Percentiles rank a stretch among this genome's conserved stretches.
These are phyloP conservation scores for Aspergillus diversus DNA, from an alignment of 495 filamentous ascomycete species.

Conservation along the genomic window DNA sequence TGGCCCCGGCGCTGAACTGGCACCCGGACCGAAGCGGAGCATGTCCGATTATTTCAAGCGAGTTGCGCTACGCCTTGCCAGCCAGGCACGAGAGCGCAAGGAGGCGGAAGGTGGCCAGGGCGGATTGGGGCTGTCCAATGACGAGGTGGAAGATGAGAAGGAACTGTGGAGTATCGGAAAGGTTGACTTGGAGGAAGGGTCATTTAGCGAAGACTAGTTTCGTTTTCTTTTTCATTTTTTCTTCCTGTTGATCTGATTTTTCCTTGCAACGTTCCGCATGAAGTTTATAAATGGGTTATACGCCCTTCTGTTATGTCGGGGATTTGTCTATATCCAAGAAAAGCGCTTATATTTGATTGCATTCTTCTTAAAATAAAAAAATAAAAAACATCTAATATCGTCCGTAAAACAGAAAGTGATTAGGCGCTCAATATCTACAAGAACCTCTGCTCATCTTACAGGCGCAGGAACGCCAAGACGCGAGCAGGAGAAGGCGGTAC, in stretches of 20 bases:
- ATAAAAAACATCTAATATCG: too few relatives aligned
- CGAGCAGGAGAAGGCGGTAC: too few relatives aligned
- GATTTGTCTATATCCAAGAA: slow-evolving; percentile 16
- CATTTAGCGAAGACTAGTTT: slow-evolving; percentile 54
- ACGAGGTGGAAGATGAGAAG: slow-evolving; percentile 90
- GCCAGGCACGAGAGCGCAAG: slow-evolving; percentile 81
- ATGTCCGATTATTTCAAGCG: slow-evolving; percentile 99
- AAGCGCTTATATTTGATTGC: slow-evolving; percentile 7
- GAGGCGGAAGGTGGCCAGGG: slow-evolving; percentile 90
- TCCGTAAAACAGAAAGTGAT: too few relatives aligned
- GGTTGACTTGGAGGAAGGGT: slow-evolving; percentile 75
- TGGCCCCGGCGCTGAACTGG: slow-evolving; percentile 60
- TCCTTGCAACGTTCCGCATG: slow-evolving; percentile 19
- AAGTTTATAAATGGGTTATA: slow-evolving; percentile 24
- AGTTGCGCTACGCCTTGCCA: slow-evolving; percentile 77
- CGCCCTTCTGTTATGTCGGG: slow-evolving; percentile 20
- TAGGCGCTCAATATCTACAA: too few relatives aligned
- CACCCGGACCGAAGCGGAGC: slow-evolving; percentile 74
- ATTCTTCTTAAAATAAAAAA: neutral
- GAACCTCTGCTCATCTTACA: too few relatives aligned
- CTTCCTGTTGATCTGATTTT: slow-evolving; percentile 13
- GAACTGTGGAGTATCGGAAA: slow-evolving; percentile 96
- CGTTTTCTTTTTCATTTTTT: slow-evolving; percentile 2
- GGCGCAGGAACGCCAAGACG: too few relatives aligned
- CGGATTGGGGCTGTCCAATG: slow-evolving; percentile 79